These are phyloP conservation scores for Amphichorda felina DNA, from an alignment of 2,329 filamentous ascomycete genomes.

Conservation along the genomic window DNA sequence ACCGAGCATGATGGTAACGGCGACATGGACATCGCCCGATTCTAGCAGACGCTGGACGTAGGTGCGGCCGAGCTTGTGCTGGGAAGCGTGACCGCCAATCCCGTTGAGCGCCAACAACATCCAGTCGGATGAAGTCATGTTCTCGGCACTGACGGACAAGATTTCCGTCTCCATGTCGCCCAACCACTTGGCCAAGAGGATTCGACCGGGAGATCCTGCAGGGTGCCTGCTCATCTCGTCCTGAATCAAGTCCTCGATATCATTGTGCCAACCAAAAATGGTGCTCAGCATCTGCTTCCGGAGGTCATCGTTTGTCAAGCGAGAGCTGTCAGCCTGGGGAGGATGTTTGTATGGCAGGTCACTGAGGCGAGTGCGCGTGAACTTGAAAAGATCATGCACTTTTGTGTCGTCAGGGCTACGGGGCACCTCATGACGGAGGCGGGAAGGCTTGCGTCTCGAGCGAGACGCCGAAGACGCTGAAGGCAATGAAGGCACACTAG, in stretches of 20 bases:
- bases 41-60: constrained; percentile 87
- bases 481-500: constrained; percentile 28
- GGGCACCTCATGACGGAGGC: constrained; percentile 68
- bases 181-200: constrained; percentile 86
- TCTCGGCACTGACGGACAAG: constrained; percentile 67
- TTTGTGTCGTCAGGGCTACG: constrained; percentile 58
- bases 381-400: constrained; percentile 74
- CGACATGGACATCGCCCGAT: constrained; percentile 81
- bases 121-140: constrained; percentile 93
- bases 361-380: constrained; percentile 65
- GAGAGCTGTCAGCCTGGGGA: constrained; percentile 41
- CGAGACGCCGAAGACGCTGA: constrained; percentile 29
- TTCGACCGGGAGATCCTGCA: constrained; percentile 60
- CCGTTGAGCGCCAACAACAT: constrained; percentile 88
- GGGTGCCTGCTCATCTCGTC: constrained; percentile 74
- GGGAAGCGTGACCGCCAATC: constrained; percentile 63
- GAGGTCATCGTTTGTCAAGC: constrained; percentile 66
- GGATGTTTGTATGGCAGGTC: constrained; percentile 74
- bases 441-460: constrained; percentile 45
- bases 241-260: constrained; percentile 67
- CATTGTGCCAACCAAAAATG: constrained; percentile 90
- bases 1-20: constrained; percentile 84
- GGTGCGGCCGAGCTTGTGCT: constrained; percentile 81
- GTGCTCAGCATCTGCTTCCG: constrained; percentile 83
- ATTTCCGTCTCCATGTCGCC: constrained; percentile 74